phyloP scores from a whole-genome alignment of 129 eudicot genomes.

The Escallonia rubra region DNA sequence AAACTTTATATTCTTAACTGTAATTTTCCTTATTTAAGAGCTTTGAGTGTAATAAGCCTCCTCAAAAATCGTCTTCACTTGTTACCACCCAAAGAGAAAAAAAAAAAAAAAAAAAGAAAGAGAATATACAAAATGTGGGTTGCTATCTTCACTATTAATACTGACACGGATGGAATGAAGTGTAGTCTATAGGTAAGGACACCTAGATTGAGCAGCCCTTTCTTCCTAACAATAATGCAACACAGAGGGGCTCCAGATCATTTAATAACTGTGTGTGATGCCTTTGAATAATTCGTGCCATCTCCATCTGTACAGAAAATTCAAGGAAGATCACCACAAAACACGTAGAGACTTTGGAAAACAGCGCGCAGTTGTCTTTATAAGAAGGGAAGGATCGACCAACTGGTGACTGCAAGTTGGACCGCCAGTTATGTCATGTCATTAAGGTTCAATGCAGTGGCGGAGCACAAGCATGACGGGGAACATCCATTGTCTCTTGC shows the following conservation, averaged over 20 bases:
- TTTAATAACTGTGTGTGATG: not conserved
- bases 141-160: not conserved
- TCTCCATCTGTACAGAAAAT: not conserved
- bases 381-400: not conserved
- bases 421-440: not conserved
- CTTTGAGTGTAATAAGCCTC: not conserved
- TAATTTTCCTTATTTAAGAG: no score
- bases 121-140: no score
- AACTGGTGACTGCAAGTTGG: not conserved
- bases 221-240: not conserved
- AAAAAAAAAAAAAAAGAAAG: no score
- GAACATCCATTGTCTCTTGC: no score
- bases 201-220: not conserved
- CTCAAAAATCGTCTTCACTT: not conserved
- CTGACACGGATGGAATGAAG: not conserved
- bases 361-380: not conserved
- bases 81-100: no score
- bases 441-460: no score
- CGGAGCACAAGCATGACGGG: no score
- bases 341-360: not conserved
- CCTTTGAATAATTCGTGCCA: not conserved
- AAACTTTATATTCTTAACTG: no score
- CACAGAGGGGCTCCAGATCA: not conserved
- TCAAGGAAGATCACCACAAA: not conserved
- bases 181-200: not conserved